phyloP scores from a whole-genome alignment of 441 rosid genomes.

The Erodium moschatum region DNA sequence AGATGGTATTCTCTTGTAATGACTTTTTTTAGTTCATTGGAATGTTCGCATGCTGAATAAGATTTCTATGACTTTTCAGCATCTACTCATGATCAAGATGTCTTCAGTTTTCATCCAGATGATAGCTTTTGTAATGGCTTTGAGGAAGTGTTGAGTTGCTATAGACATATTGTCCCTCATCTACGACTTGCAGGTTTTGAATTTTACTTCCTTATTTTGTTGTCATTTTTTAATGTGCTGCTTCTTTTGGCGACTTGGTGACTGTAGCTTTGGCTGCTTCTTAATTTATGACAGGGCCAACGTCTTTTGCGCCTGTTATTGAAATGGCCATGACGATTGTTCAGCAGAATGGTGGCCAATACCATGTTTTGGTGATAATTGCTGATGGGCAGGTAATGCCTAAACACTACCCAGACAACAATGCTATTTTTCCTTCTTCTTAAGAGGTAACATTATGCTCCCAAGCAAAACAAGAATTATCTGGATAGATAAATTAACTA shows the following conservation, averaged over 20 bases:
- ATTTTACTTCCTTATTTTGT: constrained; percentile 2
- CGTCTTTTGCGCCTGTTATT: constrained; percentile 83
- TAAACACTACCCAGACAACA: background rate
- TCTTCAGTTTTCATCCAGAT: constrained; percentile 53
- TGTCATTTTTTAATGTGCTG: constrained; percentile 15
- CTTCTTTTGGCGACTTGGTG: constrained; percentile 6
- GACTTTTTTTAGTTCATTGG: constrained; percentile 1
- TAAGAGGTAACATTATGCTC: too few species aligned
- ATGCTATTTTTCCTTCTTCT: background rate
- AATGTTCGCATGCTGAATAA: constrained; percentile 15
- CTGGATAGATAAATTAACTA: too few species aligned
- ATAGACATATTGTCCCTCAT: constrained; percentile 57
- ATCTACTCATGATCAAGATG: constrained; percentile 68
- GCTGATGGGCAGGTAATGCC: constrained; percentile 86
- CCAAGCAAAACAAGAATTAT: too few species aligned
- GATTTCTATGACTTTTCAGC: constrained; percentile 33
- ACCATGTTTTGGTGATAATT: constrained; percentile 80
- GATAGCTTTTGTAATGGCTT: constrained; percentile 62
- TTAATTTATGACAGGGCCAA: constrained; percentile 50
- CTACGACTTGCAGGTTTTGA: constrained; percentile 59
- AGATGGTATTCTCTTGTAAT: constrained; percentile 38
- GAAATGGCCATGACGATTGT: constrained; percentile 85
- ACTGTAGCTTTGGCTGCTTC: constrained; percentile 12
- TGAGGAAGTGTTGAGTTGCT: constrained; percentile 57
- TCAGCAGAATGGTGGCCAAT: constrained; percentile 84